phyloP scores from a whole-genome alignment of 768 basidiomycete species.

The Gymnopilus dilepis region DNA sequence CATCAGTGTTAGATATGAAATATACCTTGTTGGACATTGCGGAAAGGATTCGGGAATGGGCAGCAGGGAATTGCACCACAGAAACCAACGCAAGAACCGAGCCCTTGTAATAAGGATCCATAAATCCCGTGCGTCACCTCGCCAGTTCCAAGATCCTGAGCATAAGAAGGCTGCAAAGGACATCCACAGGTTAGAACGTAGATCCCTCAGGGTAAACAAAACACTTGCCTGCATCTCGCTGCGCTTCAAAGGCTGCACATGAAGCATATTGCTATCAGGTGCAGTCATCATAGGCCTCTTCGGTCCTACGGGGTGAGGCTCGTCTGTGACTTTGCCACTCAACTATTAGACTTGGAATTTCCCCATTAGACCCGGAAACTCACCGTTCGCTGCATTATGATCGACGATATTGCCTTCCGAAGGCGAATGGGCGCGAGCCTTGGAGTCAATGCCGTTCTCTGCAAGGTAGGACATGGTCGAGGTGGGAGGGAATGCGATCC shows the following conservation, averaged over 20 bases:
- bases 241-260: slow-evolving; percentile 84
- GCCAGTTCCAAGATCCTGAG: slow-evolving; percentile 81
- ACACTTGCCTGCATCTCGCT: slow-evolving; percentile 81
- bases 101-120: slow-evolving; percentile 75
- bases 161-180: slow-evolving; percentile 76
- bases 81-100: slow-evolving; percentile 72
- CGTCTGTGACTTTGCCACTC: slow-evolving; percentile 64
- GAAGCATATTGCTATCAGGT: slow-evolving; percentile 56
- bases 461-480: slow-evolving; percentile 23
- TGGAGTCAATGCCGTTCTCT: slow-evolving; percentile 24
- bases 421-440: slow-evolving; percentile 27
- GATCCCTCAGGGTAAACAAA: not conserved
- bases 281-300: slow-evolving; percentile 29
- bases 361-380: slow-evolving; percentile 25
- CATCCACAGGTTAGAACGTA: slow-evolving; percentile 1
- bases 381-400: slow-evolving; percentile 70
- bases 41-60: slow-evolving; percentile 85
- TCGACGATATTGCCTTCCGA: slow-evolving; percentile 67
- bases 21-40: slow-evolving; percentile 83
- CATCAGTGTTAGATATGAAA: slow-evolving; percentile 14
- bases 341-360: slow-evolving; percentile 6
- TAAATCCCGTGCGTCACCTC: slow-evolving; percentile 88
- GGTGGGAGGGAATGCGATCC: slow-evolving; percentile 8
- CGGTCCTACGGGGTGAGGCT: slow-evolving; percentile 40
- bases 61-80: slow-evolving; percentile 83